phyloP scores from a whole-genome alignment of 1,284 basidiomycete species.

The Leccinum holopus region DNA sequence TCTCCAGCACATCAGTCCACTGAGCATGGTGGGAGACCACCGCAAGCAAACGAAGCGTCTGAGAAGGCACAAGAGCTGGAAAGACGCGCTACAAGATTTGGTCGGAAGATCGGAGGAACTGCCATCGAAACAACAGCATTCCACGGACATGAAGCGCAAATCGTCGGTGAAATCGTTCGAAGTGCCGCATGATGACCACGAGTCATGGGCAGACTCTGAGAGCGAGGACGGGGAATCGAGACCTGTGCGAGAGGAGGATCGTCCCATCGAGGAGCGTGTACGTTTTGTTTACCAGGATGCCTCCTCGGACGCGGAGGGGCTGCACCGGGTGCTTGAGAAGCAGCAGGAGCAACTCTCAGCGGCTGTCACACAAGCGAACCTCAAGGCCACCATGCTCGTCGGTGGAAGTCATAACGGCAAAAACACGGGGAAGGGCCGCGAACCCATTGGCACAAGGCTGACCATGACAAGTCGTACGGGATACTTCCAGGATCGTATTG shows the following conservation, averaged over 20 bases:
- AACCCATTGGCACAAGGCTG: slow-evolving; percentile 77
- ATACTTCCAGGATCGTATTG: slow-evolving; percentile 90
- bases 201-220: slow-evolving; percentile 52
- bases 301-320: slow-evolving; percentile 17
- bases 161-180: slow-evolving; percentile 32
- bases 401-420: slow-evolving; percentile 28
- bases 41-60: slow-evolving; percentile 41
- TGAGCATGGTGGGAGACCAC: slow-evolving; percentile 82
- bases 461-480: slow-evolving; percentile 97
- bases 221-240: slow-evolving; percentile 49
- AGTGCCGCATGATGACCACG: slow-evolving; percentile 37
- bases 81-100: slow-evolving; percentile 50
- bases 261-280: slow-evolving; percentile 61
- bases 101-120: slow-evolving; percentile 35
- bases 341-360: slow-evolving; percentile 49
- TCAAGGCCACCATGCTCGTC: slow-evolving; percentile 39
- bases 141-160: slow-evolving; percentile 27
- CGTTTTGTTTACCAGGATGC: slow-evolving; percentile 47
- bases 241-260: slow-evolving; percentile 55
- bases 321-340: slow-evolving; percentile 41
- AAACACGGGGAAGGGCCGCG: slow-evolving; percentile 38
- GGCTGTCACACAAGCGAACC: slow-evolving; percentile 51
- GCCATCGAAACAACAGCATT: slow-evolving; percentile 11
- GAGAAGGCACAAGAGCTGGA: slow-evolving; percentile 56
- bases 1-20: slow-evolving; percentile 79